These are phyloP conservation scores for Amanita exitialis DNA, from an alignment of 768 basidiomycete species.

Conservation along the genomic window DNA sequence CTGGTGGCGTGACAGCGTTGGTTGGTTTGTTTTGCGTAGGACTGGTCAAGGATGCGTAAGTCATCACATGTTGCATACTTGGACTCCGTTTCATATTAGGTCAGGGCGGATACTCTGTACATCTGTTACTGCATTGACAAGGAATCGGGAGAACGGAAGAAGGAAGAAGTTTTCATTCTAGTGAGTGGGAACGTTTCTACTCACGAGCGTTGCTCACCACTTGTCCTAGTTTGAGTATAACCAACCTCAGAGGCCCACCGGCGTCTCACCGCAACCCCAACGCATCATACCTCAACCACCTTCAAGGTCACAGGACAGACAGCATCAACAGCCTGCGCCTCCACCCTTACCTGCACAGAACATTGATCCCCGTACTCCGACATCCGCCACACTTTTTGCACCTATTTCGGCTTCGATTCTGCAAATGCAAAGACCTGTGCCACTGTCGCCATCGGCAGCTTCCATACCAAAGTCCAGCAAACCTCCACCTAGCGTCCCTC, in stretches of 20 bases:
- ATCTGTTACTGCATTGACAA: slow-evolving; percentile 43
- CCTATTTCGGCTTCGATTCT: slow-evolving; percentile 7
- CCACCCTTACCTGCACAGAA: slow-evolving; percentile 7
- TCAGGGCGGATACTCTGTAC: slow-evolving; percentile 34
- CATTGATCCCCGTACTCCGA: slow-evolving; percentile 8
- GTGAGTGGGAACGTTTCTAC: slow-evolving; percentile 16
- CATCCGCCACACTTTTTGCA: slow-evolving; percentile 7
- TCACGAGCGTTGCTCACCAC: neutral
- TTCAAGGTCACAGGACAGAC: slow-evolving; percentile 2
- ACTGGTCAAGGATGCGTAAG: slow-evolving; percentile 59
- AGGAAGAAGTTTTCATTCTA: slow-evolving; percentile 31
- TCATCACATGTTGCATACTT: slow-evolving; percentile 1
- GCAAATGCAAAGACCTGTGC: slow-evolving; percentile 5
- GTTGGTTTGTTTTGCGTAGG: slow-evolving; percentile 81
- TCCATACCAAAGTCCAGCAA: neutral
- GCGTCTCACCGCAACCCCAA: slow-evolving; percentile 5
- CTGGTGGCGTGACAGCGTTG: slow-evolving; percentile 70
- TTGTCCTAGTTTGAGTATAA: slow-evolving; percentile 24
- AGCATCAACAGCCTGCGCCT: slow-evolving; percentile 3
- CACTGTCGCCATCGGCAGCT: slow-evolving; percentile 6
- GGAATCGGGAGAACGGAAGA: slow-evolving; percentile 26
- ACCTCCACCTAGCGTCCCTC: neutral
- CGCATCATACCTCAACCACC: slow-evolving; percentile 8
- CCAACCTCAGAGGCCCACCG: slow-evolving; percentile 9
- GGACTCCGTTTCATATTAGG: neutral